Percentiles rank a stretch among this genome's conserved stretches.
Conservation (phyloP, 1,284 basidiomycete species). For the Cryptococcus sp. region DNA sequence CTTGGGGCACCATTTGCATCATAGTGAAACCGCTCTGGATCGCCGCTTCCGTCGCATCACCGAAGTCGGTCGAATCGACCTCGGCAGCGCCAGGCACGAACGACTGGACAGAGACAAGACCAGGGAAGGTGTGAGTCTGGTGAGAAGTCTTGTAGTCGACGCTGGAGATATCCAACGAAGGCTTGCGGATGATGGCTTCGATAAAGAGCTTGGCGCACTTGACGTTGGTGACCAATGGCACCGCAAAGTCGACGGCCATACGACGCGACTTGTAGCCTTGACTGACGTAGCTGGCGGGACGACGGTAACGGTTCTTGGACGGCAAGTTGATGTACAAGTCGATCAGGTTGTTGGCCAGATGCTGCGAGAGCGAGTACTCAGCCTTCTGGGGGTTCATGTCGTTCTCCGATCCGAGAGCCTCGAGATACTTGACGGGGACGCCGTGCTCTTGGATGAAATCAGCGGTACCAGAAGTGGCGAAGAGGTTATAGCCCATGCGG, state of each 20-base stretch:
- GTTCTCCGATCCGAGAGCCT: constrained; percentile 75
- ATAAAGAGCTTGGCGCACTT: constrained; percentile 98
- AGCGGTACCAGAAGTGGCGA: constrained; percentile 94
- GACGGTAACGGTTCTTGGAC: constrained; percentile 96
- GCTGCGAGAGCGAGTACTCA: constrained; percentile 92
- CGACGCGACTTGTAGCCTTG: constrained; percentile 96
- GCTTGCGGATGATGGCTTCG: constrained; percentile 89
- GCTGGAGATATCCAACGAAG: constrained; percentile 78
- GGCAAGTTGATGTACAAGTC: constrained; percentile 99
- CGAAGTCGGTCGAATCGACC: constrained; percentile 65
- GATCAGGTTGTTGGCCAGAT: constrained; percentile 92
- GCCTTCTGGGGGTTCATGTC: constrained; percentile 77
- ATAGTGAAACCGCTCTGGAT: constrained; percentile 86
- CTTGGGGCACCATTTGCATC: constrained; percentile 73
- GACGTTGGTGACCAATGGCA: constrained; percentile 97
- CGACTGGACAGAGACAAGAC: constrained; percentile 82
- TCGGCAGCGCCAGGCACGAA: constrained; percentile 75
- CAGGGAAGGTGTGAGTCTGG: constrained; percentile 86
- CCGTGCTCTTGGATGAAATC: constrained; percentile 82
- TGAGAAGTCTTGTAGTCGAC: constrained; percentile 96
- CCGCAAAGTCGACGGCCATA: constrained; percentile 99
- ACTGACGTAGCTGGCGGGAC: constrained; percentile 94
- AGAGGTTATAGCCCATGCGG: constrained; percentile 91
- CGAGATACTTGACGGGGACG: constrained; percentile 73
- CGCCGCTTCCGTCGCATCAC: constrained; percentile 72